These are phyloP conservation scores for Gossypium gossypioides DNA, from an alignment of 441 rosid species.

Conservation along the genomic window DNA sequence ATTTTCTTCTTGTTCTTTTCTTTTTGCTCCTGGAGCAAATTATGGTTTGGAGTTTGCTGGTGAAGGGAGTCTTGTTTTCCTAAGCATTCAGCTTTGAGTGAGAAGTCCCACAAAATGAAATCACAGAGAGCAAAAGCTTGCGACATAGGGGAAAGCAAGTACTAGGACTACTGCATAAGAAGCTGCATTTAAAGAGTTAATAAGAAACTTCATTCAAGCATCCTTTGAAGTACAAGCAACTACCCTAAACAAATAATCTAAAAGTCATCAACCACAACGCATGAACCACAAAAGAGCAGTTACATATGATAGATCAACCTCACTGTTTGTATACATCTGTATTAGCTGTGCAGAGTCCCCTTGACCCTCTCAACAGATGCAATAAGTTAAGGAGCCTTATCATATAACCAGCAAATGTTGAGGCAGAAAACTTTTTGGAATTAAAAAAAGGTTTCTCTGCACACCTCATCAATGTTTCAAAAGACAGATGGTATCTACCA, in stretches of 20 bases:
- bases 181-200: conserved; percentile 27
- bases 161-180: conserved; percentile 71
- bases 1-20: neutral
- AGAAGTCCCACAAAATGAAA: neutral
- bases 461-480: neutral
- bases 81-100: neutral
- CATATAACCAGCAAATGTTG: neutral
- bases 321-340: conserved; percentile 65
- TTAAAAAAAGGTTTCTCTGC: neutral
- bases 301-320: conserved; percentile 76
- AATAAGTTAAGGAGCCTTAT: conserved; percentile 6
- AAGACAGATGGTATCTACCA: neutral
- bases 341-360: conserved; percentile 28
- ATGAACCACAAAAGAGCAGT: conserved; percentile 53
- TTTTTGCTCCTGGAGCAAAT: neutral
- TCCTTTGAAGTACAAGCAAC: neutral
- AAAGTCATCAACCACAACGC: conserved; percentile 54
- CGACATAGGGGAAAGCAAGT: conserved; percentile 39
- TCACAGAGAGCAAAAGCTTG: neutral
- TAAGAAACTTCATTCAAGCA: conserved; percentile 13
- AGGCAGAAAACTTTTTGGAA: neutral
- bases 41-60: neutral
- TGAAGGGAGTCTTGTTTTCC: neutral
- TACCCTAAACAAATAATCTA: neutral
- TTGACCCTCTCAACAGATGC: conserved; percentile 16